Conservation (phyloP, 495 filamentous ascomycete genomes). For the Neurospora sp. region DNA sequence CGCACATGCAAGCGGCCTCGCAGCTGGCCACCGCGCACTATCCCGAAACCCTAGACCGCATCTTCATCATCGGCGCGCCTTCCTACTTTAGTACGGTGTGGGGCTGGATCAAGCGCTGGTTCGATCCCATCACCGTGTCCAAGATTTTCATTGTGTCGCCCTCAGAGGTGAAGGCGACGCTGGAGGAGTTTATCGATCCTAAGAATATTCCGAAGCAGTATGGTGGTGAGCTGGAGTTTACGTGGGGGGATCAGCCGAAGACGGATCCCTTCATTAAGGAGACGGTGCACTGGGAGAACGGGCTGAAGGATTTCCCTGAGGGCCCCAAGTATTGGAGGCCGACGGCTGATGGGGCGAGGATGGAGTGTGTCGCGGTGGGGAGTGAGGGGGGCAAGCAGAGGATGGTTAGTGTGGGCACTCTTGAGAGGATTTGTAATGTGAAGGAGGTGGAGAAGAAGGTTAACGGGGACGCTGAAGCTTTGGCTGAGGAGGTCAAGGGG, state of each 20-base stretch:
- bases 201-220: slow-evolving; percentile 74
- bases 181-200: slow-evolving; percentile 70
- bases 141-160: slow-evolving; percentile 64
- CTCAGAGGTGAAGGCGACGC: slow-evolving; percentile 58
- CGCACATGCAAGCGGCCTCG: slow-evolving; percentile 84
- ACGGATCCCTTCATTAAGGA: slow-evolving; percentile 51
- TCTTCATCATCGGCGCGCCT: slow-evolving; percentile 84
- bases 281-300: slow-evolving; percentile 39
- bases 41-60: slow-evolving; percentile 79
- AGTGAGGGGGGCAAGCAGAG: slow-evolving; percentile 25
- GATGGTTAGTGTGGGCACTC: slow-evolving; percentile 30
- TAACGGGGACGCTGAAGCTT: not conserved
- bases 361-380: slow-evolving; percentile 39
- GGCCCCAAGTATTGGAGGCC: slow-evolving; percentile 41
- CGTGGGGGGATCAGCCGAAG: slow-evolving; percentile 61
- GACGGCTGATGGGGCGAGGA: slow-evolving; percentile 26
- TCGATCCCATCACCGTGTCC: slow-evolving; percentile 83
- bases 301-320: slow-evolving; percentile 32
- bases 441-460: slow-evolving; percentile 11
- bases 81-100: slow-evolving; percentile 89
- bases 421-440: slow-evolving; percentile 22
- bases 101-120: slow-evolving; percentile 94
- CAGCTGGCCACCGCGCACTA: slow-evolving; percentile 84
- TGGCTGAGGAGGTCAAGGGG: slow-evolving; percentile 5
- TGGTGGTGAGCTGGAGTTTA: slow-evolving; percentile 72